phyloP scores from a whole-genome alignment of 2,329 filamentous ascomycete species.

The Curvularia verruculosa region DNA sequence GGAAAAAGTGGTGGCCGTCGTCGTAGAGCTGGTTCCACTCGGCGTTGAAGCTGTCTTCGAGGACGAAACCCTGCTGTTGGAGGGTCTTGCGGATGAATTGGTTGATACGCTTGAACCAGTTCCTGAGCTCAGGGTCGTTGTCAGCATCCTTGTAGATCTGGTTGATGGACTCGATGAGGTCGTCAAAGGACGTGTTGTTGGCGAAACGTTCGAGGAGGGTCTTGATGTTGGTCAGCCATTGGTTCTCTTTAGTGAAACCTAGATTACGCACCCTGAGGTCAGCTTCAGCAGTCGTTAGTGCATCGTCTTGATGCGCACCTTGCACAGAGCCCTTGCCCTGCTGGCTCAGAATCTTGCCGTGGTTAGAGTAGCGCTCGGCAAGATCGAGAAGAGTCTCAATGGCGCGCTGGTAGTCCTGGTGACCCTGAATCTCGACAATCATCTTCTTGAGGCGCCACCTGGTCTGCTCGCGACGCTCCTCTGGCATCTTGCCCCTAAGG shows the following conservation, averaged over 20 bases:
- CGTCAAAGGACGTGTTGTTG: constrained; percentile 87
- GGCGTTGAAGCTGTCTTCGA: constrained; percentile 77
- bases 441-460: constrained; percentile 97
- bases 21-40: constrained; percentile 89
- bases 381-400: constrained; percentile 84
- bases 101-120: constrained; percentile 85
- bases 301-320: constrained; percentile 69
- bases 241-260: constrained; percentile 49
- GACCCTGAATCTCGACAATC: constrained; percentile 93
- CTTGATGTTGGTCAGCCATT: constrained; percentile 63
- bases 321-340: constrained; percentile 72
- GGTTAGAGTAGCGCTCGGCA: constrained; percentile 82
- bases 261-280: constrained; percentile 70
- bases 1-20: constrained; percentile 81
- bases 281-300: constrained; percentile 73
- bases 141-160: constrained; percentile 88
- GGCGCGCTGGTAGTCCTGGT: constrained; percentile 91
- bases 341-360: constrained; percentile 69
- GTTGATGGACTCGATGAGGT: constrained; percentile 83
- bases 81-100: constrained; percentile 80
- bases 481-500: constrained; percentile 81
- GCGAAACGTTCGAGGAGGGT: constrained; percentile 93
- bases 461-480: constrained; percentile 90
- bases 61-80: constrained; percentile 87
- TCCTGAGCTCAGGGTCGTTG: constrained; percentile 80